Evolutionary conservation across 192 early-diverging fungal genomes (phyloP), one percentile per base, ranked within the genome.

Genomic region (Coemansia sp.): DNA sequence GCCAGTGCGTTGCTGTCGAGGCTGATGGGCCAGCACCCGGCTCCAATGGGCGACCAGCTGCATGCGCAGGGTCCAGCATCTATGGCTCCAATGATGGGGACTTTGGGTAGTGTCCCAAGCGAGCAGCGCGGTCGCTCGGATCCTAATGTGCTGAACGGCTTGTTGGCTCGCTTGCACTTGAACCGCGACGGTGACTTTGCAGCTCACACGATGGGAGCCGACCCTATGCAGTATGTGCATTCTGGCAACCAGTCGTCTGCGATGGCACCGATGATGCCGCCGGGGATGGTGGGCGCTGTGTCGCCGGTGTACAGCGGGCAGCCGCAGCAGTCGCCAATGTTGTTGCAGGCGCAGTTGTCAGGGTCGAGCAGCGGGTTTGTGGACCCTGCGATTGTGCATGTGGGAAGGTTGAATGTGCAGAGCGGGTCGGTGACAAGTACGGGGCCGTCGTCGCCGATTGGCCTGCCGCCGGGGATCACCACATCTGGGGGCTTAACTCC

Each of bases 381-480:
- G n/a, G 73, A 75, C 49, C 73, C 73, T 1, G 73, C 72, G 21
- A 75, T 75, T 25, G 65, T 75, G 73, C 26, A 69, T n/a, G 41
- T 75, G 21, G 73, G 73, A 12, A 67, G 58, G n/a, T 38, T 55
- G 58, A 41, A 35, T 38, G 21, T 25, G 25, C 31, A 29, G 23
- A 58, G 48, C 45, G 37, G 4, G 35, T 54, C 7, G 59, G 63
- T 62, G 64, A 26, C 23, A 59, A 37, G 9, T 11, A 43, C 41
- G 3, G 41, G 41, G 41, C 63, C 66, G 11, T 47, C 56, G 17
- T 61, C 70, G 61, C 66, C 70, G 0, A 67, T 61, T 1, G 70
- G 70, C 0, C 67, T 63, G 43, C 75, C 41, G 41, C 41, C 29
- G 7, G 29, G 29, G 29, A 31, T 31, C 4, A 6, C 6, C 7